These are phyloP conservation scores for Rhynchospora breviuscula DNA, from an alignment of 176 grass and related monocot genomes.

Conservation along the genomic window DNA sequence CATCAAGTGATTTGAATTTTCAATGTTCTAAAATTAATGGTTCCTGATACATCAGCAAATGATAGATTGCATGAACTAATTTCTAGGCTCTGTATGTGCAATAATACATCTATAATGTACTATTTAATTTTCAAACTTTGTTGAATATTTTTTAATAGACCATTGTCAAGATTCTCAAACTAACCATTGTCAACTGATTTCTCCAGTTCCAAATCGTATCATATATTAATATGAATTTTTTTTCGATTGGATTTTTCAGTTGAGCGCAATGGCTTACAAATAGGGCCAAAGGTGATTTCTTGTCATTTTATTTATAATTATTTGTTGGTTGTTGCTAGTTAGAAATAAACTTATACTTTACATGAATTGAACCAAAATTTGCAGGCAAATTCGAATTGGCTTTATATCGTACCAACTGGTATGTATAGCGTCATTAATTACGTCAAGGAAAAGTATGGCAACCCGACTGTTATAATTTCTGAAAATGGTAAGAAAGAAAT, in stretches of 20 bases:
- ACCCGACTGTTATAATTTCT: constrained; percentile 22
- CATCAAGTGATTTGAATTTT: too few species aligned
- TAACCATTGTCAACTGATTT: too few species aligned
- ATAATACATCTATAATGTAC: too few species aligned
- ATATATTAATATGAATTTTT: background rate
- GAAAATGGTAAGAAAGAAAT: constrained; percentile 37
- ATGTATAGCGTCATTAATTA: constrained; percentile 30
- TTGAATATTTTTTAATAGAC: too few species aligned
- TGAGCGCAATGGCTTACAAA: constrained; percentile 24
- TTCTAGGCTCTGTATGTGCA: too few species aligned
- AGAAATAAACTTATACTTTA: background rate
- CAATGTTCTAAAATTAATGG: too few species aligned
- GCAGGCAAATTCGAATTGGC: constrained; percentile 21
- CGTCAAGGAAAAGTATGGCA: constrained; percentile 32
- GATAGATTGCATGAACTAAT: too few species aligned
- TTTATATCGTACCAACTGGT: constrained; percentile 22
- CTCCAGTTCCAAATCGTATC: background rate
- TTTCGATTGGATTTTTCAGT: background rate
- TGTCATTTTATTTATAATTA: background rate
- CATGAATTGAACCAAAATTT: background rate
- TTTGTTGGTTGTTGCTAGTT: background rate
- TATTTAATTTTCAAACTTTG: too few species aligned
- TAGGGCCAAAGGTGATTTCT: constrained; percentile 18
- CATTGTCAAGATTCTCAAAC: too few species aligned
- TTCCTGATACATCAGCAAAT: too few species aligned